Evolutionary conservation across 768 basidiomycete species (phyloP).

Genomic region (Xerocomellus amylosporus): DNA sequence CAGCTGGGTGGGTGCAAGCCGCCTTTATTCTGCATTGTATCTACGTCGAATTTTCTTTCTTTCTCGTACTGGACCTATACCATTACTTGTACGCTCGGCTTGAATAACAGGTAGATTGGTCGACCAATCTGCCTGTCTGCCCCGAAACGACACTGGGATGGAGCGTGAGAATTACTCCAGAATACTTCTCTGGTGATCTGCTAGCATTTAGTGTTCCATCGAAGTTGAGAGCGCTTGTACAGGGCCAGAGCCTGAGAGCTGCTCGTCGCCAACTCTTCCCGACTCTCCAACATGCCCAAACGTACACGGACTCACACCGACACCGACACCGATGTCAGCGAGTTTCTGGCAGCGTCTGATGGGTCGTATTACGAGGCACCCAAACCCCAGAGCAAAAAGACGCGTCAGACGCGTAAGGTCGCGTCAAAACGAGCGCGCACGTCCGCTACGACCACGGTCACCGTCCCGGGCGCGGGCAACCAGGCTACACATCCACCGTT

Average conservation of each 20-base stretch:
- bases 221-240: too few relatives aligned
- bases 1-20: neutral
- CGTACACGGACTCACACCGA: constrained; percentile 18
- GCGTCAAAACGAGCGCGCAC: constrained; percentile 13
- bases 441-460: neutral
- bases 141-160: too few relatives aligned
- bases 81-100: too few relatives aligned
- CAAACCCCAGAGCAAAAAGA: constrained; percentile 11
- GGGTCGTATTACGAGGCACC: constrained; percentile 17
- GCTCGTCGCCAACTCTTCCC: too few relatives aligned
- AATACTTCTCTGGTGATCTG: too few relatives aligned
- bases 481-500: constrained; percentile 40
- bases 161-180: too few relatives aligned
- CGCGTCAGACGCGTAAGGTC: constrained; percentile 16
- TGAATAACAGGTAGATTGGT: too few relatives aligned
- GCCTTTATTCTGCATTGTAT: constrained; percentile 5
- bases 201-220: too few relatives aligned
- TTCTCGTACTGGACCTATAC: neutral
- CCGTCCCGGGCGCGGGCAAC: neutral
- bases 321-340: constrained; percentile 15
- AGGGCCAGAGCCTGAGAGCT: too few relatives aligned
- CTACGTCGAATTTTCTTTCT: neutral
- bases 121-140: too few relatives aligned
- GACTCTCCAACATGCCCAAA: constrained; percentile 27
- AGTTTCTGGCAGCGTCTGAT: constrained; percentile 19